phyloP scores from a whole-genome alignment of 352 stramenopile genomes.

The Phytopythium sindhum region DNA sequence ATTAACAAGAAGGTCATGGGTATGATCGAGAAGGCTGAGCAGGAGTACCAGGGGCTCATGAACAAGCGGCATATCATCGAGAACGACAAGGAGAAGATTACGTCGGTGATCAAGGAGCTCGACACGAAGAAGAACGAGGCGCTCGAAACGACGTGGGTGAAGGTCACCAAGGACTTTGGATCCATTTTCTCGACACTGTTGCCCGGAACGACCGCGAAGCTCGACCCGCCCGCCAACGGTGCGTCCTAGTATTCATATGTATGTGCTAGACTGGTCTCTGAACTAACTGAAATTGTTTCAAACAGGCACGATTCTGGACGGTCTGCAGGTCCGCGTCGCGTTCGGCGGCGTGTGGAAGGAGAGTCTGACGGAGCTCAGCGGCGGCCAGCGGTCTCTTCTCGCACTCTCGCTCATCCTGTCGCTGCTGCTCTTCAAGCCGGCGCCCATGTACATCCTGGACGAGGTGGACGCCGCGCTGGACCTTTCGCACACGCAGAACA shows the following conservation, averaged over 20 bases:
- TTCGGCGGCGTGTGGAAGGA: slow-evolving; percentile 99
- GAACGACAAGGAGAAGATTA: slow-evolving; percentile 99
- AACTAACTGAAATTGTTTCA: slow-evolving; percentile 12
- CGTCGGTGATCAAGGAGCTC: slow-evolving; percentile 98
- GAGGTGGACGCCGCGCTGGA: slow-evolving; percentile 99
- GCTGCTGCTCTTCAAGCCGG: slow-evolving; percentile 98
- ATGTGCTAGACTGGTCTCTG: not conserved
- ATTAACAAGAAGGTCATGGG: slow-evolving; percentile 99
- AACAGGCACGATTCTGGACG: slow-evolving; percentile 84
- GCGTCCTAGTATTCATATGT: not conserved
- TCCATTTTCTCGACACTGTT: slow-evolving; percentile 99
- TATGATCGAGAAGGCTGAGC: slow-evolving; percentile 99
- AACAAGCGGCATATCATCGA: slow-evolving; percentile 98
- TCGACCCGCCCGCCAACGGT: slow-evolving; percentile 95
- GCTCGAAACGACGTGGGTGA: slow-evolving; percentile 95
- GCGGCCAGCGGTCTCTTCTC: slow-evolving; percentile 98
- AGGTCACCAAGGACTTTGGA: slow-evolving; percentile 99
- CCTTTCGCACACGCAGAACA: slow-evolving; percentile 99
- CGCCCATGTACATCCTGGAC: slow-evolving; percentile 99
- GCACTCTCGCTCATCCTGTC: slow-evolving; percentile 98
- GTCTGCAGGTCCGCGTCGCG: slow-evolving; percentile 98
- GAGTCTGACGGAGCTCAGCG: slow-evolving; percentile 98
- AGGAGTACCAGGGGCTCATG: slow-evolving; percentile 98
- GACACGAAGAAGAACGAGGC: slow-evolving; percentile 99
- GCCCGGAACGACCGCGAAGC: slow-evolving; percentile 95